A percentile compares a stretch with the other conserved stretches of the same genome.
These are phyloP conservation scores for Lipomyces kockii DNA, from an alignment of 805 yeast species.

Conservation along the genomic window DNA sequence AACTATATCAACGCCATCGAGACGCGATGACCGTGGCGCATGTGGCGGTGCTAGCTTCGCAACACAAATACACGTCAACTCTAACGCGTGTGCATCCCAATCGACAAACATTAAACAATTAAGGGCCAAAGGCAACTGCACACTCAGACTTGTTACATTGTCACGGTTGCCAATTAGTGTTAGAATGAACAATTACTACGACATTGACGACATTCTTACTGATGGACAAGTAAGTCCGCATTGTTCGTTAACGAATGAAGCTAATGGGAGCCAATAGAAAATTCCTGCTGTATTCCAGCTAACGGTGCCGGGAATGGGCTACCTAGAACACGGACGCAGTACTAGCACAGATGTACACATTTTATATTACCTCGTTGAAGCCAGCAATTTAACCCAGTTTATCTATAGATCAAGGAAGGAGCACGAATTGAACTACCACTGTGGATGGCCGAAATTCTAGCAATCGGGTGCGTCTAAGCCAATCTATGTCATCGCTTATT, in stretches of 20 bases:
- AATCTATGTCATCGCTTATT: conserved; percentile 33
- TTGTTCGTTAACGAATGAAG: conserved; percentile 36
- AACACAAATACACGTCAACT: not conserved
- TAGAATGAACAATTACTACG: conserved; percentile 32
- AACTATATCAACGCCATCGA: not conserved
- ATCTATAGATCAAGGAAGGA: conserved; percentile 54
- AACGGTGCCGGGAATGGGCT: conserved; percentile 85
- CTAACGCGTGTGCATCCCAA: conserved; percentile 19
- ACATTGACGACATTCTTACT: conserved; percentile 41
- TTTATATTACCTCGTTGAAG: not conserved
- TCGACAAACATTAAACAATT: not conserved
- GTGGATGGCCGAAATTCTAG: conserved; percentile 85
- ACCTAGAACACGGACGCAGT: conserved; percentile 54
- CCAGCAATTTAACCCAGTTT: not conserved
- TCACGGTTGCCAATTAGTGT: not conserved
- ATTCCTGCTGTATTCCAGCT: conserved; percentile 80
- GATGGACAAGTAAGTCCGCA: conserved; percentile 45
- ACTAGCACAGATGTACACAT: conserved; percentile 26
- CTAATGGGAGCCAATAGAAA: conserved; percentile 63
- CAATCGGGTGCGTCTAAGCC: conserved; percentile 51
- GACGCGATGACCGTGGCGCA: conserved; percentile 2
- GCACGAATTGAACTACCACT: conserved; percentile 78
- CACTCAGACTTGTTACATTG: not conserved
- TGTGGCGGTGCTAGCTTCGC: not conserved
- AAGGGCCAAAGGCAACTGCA: not conserved